Evolutionary conservation across 495 filamentous ascomycete species (phyloP), one percentile per base, ranked within the genome.

Genomic region (Penicillium egyptiacum): DNA sequence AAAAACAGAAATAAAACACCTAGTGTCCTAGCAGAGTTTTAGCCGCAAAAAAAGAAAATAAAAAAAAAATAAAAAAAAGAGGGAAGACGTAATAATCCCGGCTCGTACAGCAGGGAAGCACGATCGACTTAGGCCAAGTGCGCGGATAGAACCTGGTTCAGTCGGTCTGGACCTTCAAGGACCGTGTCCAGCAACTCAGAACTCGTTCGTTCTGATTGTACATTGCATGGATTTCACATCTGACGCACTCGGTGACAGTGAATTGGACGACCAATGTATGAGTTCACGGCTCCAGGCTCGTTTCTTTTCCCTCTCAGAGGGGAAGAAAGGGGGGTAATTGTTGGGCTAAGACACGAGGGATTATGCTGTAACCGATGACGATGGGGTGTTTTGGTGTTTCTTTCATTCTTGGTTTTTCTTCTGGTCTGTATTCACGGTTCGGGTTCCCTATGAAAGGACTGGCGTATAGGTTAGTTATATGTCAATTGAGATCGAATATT

Each of bases 301-400:
- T 39, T 30, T 33, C 37, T 31, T 46, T 41, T 31, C 11, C 14
- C 43, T 45, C 22, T 42, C 19, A 28, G 33, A 8, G 50, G 33
- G 33, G 30, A 40, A 28, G 47, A 45, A 55, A 54, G 33, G 33
- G 42, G 23, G 50, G 39, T 16, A 54, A 12, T 26, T 40, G 35
- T 14, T 45, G 48, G 53, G 48, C 55, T 57, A 56, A 59, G 52
- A 64, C 58, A 59, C 52, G 10, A 58, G 42, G 28, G 23, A 56
- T 47, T 48, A 65, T 68, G 65, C 63, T 66, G 63, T 66, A 60
- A 66, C 66, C 66, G 66, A 66, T 68, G 66, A 68, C 66, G 65
- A 61, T 58, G 41, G 42, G 30, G 41, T 42, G 44, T 41, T 48
- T 40, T 41, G 17, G 19, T 23, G 25, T 5, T 40, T n/a, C 26